Evolutionary conservation across 176 grass and related monocot species (phyloP).

Genomic region (Avena insularis): DNA sequence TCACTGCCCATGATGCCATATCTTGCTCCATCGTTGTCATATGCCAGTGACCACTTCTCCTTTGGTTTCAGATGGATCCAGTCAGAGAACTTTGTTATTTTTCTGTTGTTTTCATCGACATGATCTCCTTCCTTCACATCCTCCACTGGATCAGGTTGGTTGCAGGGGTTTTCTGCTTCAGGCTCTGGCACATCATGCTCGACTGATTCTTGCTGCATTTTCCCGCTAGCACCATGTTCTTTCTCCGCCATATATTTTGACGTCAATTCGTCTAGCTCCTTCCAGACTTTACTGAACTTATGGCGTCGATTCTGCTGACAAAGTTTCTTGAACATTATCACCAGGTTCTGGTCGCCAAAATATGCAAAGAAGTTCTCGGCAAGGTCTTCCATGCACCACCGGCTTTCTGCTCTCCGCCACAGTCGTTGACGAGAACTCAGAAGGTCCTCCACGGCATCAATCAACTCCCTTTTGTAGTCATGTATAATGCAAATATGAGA

Average conservation of each 20-base stretch:
- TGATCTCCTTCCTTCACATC: background rate
- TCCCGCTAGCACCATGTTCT: background rate
- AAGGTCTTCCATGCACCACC: conserved; percentile 38
- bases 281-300: conserved; percentile 39
- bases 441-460: conserved; percentile 16
- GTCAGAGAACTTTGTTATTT: conserved; percentile 26
- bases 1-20: conserved; percentile 36
- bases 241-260: background rate
- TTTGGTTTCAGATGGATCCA: conserved; percentile 32
- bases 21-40: conserved; percentile 26
- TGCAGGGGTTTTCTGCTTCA: background rate
- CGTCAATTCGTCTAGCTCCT: conserved; percentile 35
- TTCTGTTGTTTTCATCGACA: background rate
- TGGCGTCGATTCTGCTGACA: conserved; percentile 18
- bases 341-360: conserved; percentile 32
- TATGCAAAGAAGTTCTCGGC: conserved; percentile 36
- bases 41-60: conserved; percentile 35
- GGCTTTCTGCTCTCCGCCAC: background rate
- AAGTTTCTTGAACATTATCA: conserved; percentile 34
- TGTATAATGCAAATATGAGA: conserved; percentile 30
- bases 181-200: conserved; percentile 1
- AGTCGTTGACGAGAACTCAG: background rate
- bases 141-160: background rate
- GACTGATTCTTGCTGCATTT: conserved; percentile 4
- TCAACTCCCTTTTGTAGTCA: conserved; percentile 24